Evolutionary conservation across 805 yeast genomes (phyloP).

Genomic region (Suhomyces tanzawaensis): DNA sequence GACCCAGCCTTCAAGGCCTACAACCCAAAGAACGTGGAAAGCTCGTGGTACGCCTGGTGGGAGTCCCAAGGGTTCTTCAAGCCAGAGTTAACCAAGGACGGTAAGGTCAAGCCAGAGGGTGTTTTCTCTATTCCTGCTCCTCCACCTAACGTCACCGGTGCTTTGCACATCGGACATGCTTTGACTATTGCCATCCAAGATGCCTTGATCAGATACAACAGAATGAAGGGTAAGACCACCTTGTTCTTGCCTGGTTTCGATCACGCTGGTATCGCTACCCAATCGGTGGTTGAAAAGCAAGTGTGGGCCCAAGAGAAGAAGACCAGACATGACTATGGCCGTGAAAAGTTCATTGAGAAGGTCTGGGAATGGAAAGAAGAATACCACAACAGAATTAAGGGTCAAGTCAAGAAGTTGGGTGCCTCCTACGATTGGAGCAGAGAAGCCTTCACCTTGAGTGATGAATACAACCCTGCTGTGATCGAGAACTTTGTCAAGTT

Average conservation of each 20-base stretch:
- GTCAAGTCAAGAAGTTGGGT: conserved; percentile 83
- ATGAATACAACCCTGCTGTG: conserved; percentile 74
- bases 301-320: conserved; percentile 82
- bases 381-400: conserved; percentile 81
- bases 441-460: conserved; percentile 91
- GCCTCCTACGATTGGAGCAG: conserved; percentile 96
- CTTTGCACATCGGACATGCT: conserved; percentile 97
- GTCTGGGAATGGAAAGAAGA: conserved; percentile 99
- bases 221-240: conserved; percentile 96
- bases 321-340: conserved; percentile 93
- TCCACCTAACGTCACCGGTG: conserved; percentile 99
- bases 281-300: conserved; percentile 96
- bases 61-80: conserved; percentile 79
- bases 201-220: conserved; percentile 84
- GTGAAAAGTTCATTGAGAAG: conserved; percentile 81
- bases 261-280: conserved; percentile 99
- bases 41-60: conserved; percentile 99
- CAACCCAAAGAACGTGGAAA: conserved; percentile 88
- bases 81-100: conserved; percentile 78
- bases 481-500: conserved; percentile 85
- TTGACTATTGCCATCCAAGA: conserved; percentile 94
- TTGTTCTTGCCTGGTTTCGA: conserved; percentile 95
- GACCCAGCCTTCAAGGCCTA: conserved; percentile 94
- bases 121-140: conserved; percentile 93
- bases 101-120: conserved; percentile 78